These are phyloP conservation scores for Fragaria nilgerrensis DNA, from an alignment of 306 rosid genomes.

Conservation along the genomic window DNA sequence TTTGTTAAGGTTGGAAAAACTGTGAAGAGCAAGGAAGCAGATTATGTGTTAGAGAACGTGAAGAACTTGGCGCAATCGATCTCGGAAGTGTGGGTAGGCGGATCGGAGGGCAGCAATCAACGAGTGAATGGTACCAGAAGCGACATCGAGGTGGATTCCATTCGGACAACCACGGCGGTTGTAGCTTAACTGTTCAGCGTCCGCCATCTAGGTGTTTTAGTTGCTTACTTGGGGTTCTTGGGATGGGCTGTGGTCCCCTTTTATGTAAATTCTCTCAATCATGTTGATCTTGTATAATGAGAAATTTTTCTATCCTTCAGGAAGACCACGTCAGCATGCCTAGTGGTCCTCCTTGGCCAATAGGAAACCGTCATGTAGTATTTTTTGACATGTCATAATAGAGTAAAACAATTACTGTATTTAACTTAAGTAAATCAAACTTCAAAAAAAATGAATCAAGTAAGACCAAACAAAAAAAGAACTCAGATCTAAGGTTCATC, in stretches of 20 bases:
- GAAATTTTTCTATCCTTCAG: too few relatives aligned
- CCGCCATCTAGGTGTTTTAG: background rate
- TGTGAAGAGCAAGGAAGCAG: conserved; percentile 54
- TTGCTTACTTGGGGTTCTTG: conserved; percentile 5
- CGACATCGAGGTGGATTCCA: conserved; percentile 45
- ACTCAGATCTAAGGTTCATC: too few relatives aligned
- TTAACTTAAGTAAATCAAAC: too few relatives aligned
- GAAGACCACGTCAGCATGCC: too few relatives aligned
- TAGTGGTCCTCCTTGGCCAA: too few relatives aligned
- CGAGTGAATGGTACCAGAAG: conserved; percentile 42
- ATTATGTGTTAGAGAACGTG: conserved; percentile 53
- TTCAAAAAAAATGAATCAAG: too few relatives aligned
- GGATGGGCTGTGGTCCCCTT: background rate
- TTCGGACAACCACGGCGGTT: conserved; percentile 41
- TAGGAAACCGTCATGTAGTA: too few relatives aligned
- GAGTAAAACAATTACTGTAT: too few relatives aligned
- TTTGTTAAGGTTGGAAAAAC: conserved; percentile 58
- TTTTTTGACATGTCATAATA: too few relatives aligned
- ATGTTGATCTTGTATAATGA: background rate
- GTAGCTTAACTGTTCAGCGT: conserved; percentile 41
- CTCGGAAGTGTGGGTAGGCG: conserved; percentile 58
- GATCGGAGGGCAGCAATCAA: conserved; percentile 29
- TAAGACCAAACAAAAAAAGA: too few relatives aligned
- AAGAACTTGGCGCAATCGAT: conserved; percentile 38
- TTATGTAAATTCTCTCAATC: conserved; percentile 3